Percentiles rank a stretch among this genome's conserved stretches.
Conservation (phyloP, 2,329 filamentous ascomycete genomes). For the Colletotrichum tanaceti region DNA sequence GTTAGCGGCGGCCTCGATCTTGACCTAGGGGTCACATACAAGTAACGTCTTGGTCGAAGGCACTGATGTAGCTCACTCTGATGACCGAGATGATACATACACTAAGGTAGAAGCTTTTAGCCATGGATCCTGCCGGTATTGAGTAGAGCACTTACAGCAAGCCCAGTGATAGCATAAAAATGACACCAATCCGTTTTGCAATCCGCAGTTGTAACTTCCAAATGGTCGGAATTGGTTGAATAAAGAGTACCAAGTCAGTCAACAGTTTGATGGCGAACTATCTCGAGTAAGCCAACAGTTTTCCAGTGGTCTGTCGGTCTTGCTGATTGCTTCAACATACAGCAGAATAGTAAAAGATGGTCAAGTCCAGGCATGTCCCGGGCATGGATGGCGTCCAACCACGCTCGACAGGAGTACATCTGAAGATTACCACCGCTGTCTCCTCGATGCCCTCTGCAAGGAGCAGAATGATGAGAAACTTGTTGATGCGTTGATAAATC, state of each 20-base stretch:
- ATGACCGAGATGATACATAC: constrained; percentile 47
- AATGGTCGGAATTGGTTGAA: constrained; percentile 53
- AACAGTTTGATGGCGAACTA: constrained; percentile 51
- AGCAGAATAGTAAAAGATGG: constrained; percentile 37
- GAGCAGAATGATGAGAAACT: constrained; percentile 35
- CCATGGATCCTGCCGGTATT: not conserved
- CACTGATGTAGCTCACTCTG: constrained; percentile 45
- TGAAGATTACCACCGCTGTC: constrained; percentile 39
- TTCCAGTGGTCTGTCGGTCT: no score
- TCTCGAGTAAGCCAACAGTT: not conserved
- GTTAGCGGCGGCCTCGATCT: not conserved
- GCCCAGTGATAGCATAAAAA: constrained; percentile 47
- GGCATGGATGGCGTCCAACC: constrained; percentile 38
- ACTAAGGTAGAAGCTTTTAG: constrained; percentile 28
- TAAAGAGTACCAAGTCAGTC: constrained; percentile 52
- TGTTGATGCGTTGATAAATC: constrained; percentile 34
- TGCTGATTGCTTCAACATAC: not conserved
- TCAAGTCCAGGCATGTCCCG: constrained; percentile 48
- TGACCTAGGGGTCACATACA: constrained; percentile 41
- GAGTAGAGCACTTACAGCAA: constrained; percentile 42
- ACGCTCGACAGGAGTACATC: constrained; percentile 38
- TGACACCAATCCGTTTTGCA: constrained; percentile 46
- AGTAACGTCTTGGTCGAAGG: constrained; percentile 44
- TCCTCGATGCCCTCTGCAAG: constrained; percentile 39
- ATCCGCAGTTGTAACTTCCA: constrained; percentile 50